Evolutionary conservation across 2,329 filamentous ascomycete genomes (phyloP).

Genomic region (Alternaria dauci): DNA sequence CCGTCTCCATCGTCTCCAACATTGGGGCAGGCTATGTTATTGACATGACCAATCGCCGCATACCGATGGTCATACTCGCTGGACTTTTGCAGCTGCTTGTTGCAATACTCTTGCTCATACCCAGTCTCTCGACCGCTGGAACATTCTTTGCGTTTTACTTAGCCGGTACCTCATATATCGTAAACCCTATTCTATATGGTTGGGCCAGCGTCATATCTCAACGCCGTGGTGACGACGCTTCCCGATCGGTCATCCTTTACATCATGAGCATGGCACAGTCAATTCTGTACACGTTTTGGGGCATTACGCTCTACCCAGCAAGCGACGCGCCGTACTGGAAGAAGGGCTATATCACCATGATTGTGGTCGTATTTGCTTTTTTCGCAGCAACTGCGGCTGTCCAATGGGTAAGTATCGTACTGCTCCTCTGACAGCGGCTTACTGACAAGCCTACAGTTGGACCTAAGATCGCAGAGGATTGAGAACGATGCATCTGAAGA

Average conservation of each 20-base stretch:
- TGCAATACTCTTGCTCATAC: conserved; percentile 47
- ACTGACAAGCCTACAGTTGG: conserved; percentile 1
- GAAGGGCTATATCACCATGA: conserved; percentile 51
- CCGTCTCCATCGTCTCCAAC: conserved; percentile 63
- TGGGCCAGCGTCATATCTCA: conserved; percentile 54
- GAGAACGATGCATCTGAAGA: not conserved
- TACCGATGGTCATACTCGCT: conserved; percentile 49
- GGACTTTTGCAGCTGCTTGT: conserved; percentile 46
- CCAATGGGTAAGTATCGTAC: conserved; percentile 27
- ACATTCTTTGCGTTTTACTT: conserved; percentile 53
- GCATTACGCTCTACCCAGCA: conserved; percentile 54
- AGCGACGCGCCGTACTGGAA: conserved; percentile 56
- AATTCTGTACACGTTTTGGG: conserved; percentile 58
- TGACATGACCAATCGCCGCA: conserved; percentile 47
- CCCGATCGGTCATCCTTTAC: conserved; percentile 52
- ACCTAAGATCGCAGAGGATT: conserved; percentile 2
- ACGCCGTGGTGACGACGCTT: conserved; percentile 53
- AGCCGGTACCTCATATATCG: conserved; percentile 52
- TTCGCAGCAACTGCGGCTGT: conserved; percentile 34
- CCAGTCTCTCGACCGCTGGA: conserved; percentile 40
- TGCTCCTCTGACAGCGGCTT: not conserved
- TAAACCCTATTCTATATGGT: conserved; percentile 52
- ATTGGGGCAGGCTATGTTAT: conserved; percentile 51
- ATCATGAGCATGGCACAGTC: conserved; percentile 54
- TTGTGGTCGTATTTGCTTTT: conserved; percentile 41